Evolutionary conservation across 2,329 filamentous ascomycete genomes (phyloP).

Genomic region (Spiromastix sp.): DNA sequence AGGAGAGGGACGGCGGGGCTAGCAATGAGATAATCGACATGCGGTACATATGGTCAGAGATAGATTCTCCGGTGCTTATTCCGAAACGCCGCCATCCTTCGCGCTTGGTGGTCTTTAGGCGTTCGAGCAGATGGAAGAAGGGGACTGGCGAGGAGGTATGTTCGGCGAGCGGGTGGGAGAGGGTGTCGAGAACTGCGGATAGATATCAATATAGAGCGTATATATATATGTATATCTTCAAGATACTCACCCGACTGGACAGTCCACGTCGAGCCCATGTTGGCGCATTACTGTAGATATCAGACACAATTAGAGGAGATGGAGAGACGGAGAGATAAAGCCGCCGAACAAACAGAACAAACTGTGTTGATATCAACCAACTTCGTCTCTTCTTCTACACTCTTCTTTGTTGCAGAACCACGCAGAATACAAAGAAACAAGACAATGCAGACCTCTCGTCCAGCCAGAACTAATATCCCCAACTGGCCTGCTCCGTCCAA

Average conservation of each 20-base stretch:
- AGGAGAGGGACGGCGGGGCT: conserved; percentile 62
- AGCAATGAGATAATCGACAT: conserved; percentile 97
- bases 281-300: no score
- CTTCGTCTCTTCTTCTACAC: no score
- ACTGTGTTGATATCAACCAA: no score
- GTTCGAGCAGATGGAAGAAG: conserved; percentile 91
- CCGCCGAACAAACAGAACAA: background rate
- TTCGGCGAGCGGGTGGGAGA: conserved; percentile 51
- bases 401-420: no score
- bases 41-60: conserved; percentile 98
- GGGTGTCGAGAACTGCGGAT: conserved; percentile 49
- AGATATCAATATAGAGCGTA: background rate
- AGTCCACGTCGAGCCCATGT: conserved; percentile 4
- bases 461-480: no score
- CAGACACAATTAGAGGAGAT: no score
- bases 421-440: no score
- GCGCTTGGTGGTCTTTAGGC: conserved; percentile 89
- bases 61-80: conserved; percentile 69
- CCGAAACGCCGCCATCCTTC: conserved; percentile 91
- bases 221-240: conserved; percentile 2
- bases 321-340: no score
- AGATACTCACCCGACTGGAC: conserved; percentile 4
- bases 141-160: conserved; percentile 64
- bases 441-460: no score
- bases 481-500: conserved; percentile 39